Percentiles rank a stretch among this genome's conserved stretches.
Conservation (phyloP, 495 filamentous ascomycete species). For the Aspergillus coremiiformis region DNA sequence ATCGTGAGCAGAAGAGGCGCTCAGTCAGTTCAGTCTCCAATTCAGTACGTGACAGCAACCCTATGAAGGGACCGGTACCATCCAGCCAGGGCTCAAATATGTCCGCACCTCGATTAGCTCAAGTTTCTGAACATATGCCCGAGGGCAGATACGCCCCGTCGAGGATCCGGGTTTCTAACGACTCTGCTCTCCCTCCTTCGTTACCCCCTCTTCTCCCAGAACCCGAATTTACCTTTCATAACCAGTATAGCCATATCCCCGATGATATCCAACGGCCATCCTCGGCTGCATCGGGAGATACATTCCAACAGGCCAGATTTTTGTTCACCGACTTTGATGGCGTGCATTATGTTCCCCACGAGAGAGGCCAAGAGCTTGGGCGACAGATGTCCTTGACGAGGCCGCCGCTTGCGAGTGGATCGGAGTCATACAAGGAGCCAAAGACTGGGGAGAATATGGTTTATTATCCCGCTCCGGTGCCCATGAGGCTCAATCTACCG, state of each 20-base stretch:
- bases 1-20: conserved; percentile 63
- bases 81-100: conserved; percentile 58
- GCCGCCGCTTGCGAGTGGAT: conserved; percentile 41
- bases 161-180: conserved; percentile 32
- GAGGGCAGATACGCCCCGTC: conserved; percentile 24
- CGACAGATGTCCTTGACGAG: conserved; percentile 31
- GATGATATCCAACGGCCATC: conserved; percentile 31
- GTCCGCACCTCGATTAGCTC: conserved; percentile 46
- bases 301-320: conserved; percentile 57
- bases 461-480: conserved; percentile 92
- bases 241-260: conserved; percentile 14
- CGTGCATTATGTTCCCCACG: conserved; percentile 63
- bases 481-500: conserved; percentile 85
- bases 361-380: conserved; percentile 24
- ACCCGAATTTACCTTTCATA: conserved; percentile 11
- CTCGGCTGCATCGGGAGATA: conserved; percentile 57
- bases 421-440: conserved; percentile 57
- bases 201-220: conserved; percentile 21
- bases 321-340: conserved; percentile 93
- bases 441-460: conserved; percentile 70
- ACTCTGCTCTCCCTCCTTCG: conserved; percentile 20
- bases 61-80: conserved; percentile 30
- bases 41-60: conserved; percentile 42
- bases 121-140: conserved; percentile 41
- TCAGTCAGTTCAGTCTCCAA: conserved; percentile 44